Percentiles rank a stretch among this genome's conserved stretches.
phyloP scores from a whole-genome alignment of 2,329 filamentous ascomycete species.

The Talaromyces albobiverticillius region DNA sequence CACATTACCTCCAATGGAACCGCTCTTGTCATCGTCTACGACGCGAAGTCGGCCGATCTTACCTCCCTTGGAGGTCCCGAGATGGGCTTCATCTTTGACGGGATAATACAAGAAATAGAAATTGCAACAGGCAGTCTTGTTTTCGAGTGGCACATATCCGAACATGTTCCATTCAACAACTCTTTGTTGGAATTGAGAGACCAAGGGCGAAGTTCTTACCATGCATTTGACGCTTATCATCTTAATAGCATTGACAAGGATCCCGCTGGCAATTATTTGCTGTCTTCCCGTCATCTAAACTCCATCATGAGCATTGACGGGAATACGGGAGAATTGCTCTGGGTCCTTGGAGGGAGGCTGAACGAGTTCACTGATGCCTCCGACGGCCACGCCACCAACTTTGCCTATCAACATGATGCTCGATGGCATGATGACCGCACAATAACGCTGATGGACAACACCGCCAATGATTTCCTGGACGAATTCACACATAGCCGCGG shows the following conservation, averaged over 20 bases:
- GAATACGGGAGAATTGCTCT: slow-evolving; percentile 50
- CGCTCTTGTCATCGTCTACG: slow-evolving; percentile 42
- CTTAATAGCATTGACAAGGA: slow-evolving; percentile 57
- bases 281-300: slow-evolving; percentile 52
- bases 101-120: slow-evolving; percentile 46
- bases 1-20: slow-evolving; percentile 42
- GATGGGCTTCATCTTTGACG: slow-evolving; percentile 39
- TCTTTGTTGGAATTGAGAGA: slow-evolving; percentile 11
- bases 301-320: slow-evolving; percentile 48
- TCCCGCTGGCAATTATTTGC: slow-evolving; percentile 50
- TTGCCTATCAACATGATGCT: slow-evolving; percentile 12
- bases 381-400: slow-evolving; percentile 2
- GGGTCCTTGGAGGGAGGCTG: slow-evolving; percentile 45
- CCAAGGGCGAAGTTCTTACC: slow-evolving; percentile 16
- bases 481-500: slow-evolving; percentile 38
- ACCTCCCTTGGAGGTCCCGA: slow-evolving; percentile 31
- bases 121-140: slow-evolving; percentile 42
- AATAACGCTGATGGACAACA: slow-evolving; percentile 42
- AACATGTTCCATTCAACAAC: slow-evolving; percentile 36
- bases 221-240: slow-evolving; percentile 55
- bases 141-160: slow-evolving; percentile 48
- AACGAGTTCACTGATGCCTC: slow-evolving; percentile 10
- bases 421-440: slow-evolving; percentile 20
- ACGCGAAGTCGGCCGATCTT: slow-evolving; percentile 37
- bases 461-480: slow-evolving; percentile 21